Evolutionary conservation across 1,284 basidiomycete genomes (phyloP).

Genomic region (Agaricales sp.): DNA sequence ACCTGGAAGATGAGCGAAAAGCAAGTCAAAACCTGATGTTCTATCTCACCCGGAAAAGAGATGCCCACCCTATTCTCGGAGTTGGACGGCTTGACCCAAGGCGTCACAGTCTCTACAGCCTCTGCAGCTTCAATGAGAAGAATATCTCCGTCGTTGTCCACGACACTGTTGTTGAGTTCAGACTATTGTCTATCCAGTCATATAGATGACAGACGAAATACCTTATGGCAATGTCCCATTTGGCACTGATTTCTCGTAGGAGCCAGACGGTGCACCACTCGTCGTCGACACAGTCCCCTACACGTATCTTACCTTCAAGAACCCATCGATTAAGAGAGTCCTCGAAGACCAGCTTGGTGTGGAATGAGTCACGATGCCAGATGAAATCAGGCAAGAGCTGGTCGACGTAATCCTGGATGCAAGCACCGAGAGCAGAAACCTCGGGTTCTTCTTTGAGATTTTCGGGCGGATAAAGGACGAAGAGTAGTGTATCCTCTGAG

Average conservation of each 20-base stretch:
- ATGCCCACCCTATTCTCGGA: constrained; percentile 81
- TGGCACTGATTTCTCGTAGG: constrained; percentile 60
- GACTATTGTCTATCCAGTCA: neutral
- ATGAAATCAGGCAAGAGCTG: constrained; percentile 56
- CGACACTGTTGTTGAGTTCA: constrained; percentile 36
- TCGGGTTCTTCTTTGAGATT: constrained; percentile 43
- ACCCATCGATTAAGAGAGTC: constrained; percentile 36
- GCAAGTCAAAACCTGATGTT: constrained; percentile 18
- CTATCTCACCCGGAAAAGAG: constrained; percentile 21
- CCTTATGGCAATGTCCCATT: constrained; percentile 75
- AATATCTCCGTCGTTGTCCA: constrained; percentile 94
- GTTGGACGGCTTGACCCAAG: constrained; percentile 88
- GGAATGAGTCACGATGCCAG: constrained; percentile 86
- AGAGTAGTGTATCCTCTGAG: constrained; percentile 79
- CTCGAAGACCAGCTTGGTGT: constrained; percentile 57
- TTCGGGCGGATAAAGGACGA: constrained; percentile 54
- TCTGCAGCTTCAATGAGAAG: constrained; percentile 95
- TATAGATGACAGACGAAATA: constrained; percentile 16
- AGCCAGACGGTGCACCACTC: constrained; percentile 95
- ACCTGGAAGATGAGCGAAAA: constrained; percentile 44
- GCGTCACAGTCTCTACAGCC: constrained; percentile 82
- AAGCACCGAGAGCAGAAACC: constrained; percentile 58
- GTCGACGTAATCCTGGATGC: constrained; percentile 52
- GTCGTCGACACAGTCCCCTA: constrained; percentile 91
- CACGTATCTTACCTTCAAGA: constrained; percentile 72